Evolutionary conservation across 768 basidiomycete genomes (phyloP).

Genomic region (Rhizopogon roseolus): DNA sequence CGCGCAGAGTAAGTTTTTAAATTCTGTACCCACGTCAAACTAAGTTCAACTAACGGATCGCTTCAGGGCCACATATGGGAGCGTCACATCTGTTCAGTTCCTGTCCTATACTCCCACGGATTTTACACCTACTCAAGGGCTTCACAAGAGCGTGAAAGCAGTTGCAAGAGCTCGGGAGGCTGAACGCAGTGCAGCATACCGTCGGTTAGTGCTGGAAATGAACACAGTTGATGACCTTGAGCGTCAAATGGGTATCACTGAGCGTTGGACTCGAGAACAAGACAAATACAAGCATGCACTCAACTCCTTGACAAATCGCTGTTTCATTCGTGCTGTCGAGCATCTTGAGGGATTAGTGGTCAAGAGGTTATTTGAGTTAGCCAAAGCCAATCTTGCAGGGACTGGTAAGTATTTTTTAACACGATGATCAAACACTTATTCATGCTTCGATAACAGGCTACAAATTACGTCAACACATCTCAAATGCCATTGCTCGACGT

Average conservation of each 20-base stretch:
- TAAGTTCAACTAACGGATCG: no score
- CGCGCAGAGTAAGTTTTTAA: not conserved
- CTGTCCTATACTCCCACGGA: constrained; percentile 9
- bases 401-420: constrained; percentile 22
- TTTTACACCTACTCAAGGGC: constrained; percentile 6
- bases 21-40: no score
- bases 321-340: constrained; percentile 27
- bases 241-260: constrained; percentile 19
- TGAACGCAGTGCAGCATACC: constrained; percentile 13
- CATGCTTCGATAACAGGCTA: constrained; percentile 22
- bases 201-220: constrained; percentile 8
- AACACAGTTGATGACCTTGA: constrained; percentile 4
- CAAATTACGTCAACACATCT: constrained; percentile 28
- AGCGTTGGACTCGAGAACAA: constrained; percentile 20
- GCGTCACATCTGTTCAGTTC: constrained; percentile 7
- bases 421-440: not conserved
- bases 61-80: constrained; percentile 10
- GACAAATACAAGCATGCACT: constrained; percentile 18
- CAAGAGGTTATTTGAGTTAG: constrained; percentile 33
- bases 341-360: constrained; percentile 29
- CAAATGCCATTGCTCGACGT: constrained; percentile 26
- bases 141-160: constrained; percentile 9
- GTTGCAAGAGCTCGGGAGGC: constrained; percentile 17
- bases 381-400: constrained; percentile 30
- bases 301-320: not conserved